phyloP scores from a whole-genome alignment of 345 rosid genomes.

The Sisymbrium irio region DNA sequence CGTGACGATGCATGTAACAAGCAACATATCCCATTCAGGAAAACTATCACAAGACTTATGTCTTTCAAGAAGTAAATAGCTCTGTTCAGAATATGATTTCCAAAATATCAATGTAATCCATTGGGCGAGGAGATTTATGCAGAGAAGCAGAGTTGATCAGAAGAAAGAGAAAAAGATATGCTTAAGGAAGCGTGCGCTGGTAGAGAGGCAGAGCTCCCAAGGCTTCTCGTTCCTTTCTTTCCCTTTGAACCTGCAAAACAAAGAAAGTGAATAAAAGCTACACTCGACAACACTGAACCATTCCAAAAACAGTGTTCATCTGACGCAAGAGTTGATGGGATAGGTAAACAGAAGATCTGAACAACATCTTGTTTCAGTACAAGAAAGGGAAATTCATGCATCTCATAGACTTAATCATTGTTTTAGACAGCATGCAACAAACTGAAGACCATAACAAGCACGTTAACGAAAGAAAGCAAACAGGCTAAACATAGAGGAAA shows the following conservation, averaged over 20 bases:
- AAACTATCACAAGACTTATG: background rate
- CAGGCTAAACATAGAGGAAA: background rate
- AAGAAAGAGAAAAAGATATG: background rate
- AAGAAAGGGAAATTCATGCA: background rate
- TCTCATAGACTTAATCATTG: background rate
- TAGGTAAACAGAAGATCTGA: background rate
- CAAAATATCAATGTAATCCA: constrained; percentile 13
- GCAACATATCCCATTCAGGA: constrained; percentile 16
- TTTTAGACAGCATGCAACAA: background rate
- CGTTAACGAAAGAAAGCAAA: background rate
- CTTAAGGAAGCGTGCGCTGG: constrained; percentile 78
- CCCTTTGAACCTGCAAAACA: constrained; percentile 70
- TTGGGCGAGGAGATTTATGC: constrained; percentile 18
- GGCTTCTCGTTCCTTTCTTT: constrained; percentile 79
- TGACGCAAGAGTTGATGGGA: background rate
- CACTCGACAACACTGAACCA: background rate
- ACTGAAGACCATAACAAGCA: background rate
- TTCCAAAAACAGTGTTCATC: background rate
- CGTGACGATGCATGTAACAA: constrained; percentile 8
- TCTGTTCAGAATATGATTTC: constrained; percentile 1
- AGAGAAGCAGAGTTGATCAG: constrained; percentile 9
- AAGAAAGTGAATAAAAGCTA: background rate
- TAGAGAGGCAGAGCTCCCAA: constrained; percentile 93
- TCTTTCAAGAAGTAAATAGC: constrained; percentile 5
- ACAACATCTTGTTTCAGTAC: background rate